phyloP scores from a whole-genome alignment of 345 rosid genomes.

The Syzygium oleosum region DNA sequence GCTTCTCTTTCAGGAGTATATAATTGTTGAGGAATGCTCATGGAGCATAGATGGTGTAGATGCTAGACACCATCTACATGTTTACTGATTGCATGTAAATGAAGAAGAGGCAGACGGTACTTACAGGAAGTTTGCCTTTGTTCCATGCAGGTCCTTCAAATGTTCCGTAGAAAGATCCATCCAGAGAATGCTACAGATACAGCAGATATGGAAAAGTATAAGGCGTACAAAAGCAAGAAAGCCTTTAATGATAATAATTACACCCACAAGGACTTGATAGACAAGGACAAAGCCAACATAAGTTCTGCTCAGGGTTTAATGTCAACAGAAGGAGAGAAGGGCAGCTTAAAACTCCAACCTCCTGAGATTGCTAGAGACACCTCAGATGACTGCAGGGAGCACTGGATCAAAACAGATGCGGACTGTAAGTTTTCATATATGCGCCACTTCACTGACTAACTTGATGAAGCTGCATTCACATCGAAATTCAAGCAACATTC shows the following conservation, averaged over 20 bases:
- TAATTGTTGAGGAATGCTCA: background rate
- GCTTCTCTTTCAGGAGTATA: background rate
- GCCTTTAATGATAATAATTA: conserved; percentile 7
- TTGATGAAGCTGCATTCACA: background rate
- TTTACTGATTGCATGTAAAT: background rate
- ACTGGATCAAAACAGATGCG: conserved; percentile 92
- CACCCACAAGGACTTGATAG: conserved; percentile 8
- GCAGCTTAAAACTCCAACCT: conserved; percentile 25
- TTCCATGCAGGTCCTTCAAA: conserved; percentile 56
- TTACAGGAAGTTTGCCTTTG: background rate
- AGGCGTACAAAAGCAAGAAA: conserved; percentile 8
- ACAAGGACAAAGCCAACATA: conserved; percentile 12
- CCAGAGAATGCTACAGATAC: conserved; percentile 43
- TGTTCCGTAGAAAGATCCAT: conserved; percentile 64
- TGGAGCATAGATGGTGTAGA: background rate
- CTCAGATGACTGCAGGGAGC: conserved; percentile 39
- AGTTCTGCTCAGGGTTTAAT: conserved; percentile 15
- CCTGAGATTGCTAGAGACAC: conserved; percentile 17
- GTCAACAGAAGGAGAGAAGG: conserved; percentile 17
- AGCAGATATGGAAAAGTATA: conserved; percentile 12
- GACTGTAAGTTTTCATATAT: conserved; percentile 58
- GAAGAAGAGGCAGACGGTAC: background rate
- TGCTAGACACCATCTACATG: background rate
- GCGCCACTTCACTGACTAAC: background rate
- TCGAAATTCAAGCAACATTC: background rate